These are phyloP conservation scores for Marasmius oreades DNA, from an alignment of 1,284 basidiomycete species.

Conservation along the genomic window DNA sequence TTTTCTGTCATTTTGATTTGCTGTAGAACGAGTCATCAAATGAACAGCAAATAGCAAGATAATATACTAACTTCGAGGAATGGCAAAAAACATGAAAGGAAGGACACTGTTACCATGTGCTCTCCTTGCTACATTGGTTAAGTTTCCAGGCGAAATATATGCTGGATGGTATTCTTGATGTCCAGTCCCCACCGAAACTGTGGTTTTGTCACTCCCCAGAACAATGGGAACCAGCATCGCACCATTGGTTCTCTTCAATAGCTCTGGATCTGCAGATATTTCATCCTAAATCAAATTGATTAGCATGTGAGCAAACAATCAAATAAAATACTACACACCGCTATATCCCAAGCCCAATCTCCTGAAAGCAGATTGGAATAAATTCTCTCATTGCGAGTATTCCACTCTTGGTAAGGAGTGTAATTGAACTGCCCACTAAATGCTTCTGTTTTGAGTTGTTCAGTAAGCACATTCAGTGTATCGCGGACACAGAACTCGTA, in stretches of 20 bases:
- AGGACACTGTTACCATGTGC: not conserved
- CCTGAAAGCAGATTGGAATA: too few relatives aligned
- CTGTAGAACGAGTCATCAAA: not conserved
- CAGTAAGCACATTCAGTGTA: not conserved
- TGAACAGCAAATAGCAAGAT: not conserved
- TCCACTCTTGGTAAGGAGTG: too few relatives aligned
- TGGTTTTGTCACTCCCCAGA: not conserved
- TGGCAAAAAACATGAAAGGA: not conserved
- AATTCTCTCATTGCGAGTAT: too few relatives aligned
- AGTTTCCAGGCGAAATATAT: too few relatives aligned
- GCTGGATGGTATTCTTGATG: not conserved
- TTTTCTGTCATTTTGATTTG: not conserved
- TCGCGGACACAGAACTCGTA: not conserved
- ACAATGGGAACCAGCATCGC: not conserved
- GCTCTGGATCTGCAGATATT: not conserved
- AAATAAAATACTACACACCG: conserved; percentile 1
- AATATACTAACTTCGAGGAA: not conserved
- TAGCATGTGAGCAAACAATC: not conserved
- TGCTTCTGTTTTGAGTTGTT: conserved; percentile 23
- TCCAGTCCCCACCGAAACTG: not conserved
- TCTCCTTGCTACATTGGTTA: not conserved
- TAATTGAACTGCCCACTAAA: too few relatives aligned
- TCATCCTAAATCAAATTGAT: not conserved
- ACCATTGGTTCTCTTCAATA: not conserved
- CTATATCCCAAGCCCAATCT: conserved; percentile 22